Base-by-base conservation (phyloP, 768 basidiomycete species). In the Trametes maxima region DNA sequence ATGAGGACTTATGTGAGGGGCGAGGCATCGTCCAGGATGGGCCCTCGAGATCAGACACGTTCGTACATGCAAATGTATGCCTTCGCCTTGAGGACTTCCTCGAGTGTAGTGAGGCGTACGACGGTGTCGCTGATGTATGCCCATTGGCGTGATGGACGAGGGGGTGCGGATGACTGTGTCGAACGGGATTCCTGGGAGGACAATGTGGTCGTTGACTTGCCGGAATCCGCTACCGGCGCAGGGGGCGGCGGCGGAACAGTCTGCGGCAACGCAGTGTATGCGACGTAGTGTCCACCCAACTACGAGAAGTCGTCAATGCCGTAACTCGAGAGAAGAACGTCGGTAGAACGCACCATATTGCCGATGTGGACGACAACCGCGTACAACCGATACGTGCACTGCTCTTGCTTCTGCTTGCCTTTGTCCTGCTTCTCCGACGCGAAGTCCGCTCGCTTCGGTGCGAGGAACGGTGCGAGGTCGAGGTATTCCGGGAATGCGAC, bases 61-160 rank as follows among this genome's bases (percentile, higher is more conserved):
- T 94, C 91, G 70, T 93, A 94, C 87, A 95, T 94, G 76, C 94
- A 94, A 51, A 97, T 83, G 73, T 97, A 98, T 37, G 95, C 94
- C 73, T 91, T 95, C 60, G 88, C 87, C 73, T 88, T 89, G 69
- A 97, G 78, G 2, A 97, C 95, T 71, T 97, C 95, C 45, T 95
- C 92, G 49, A 96, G 72, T 44, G 87, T 84, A 11, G 89, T 85
- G 47, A 91, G 76, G 46, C 90, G 81, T n/a, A 98, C 94, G 46
- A 84, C 76, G 2, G 90, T 92, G 70, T 98, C 95, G 67, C 93
- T 95, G 74, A 96, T 88, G 72, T 90, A 95, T 47, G 91, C 92
- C 95, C 95, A 98, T 62, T 90, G 85, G 44, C 94, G 77, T 21
- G 68, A 54, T 46, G 67, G 62, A 37, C 62, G 51, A 33, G 65